These are phyloP conservation scores for Aspergillus viridinutans DNA, from an alignment of 2,329 filamentous ascomycete species.

Conservation along the genomic window DNA sequence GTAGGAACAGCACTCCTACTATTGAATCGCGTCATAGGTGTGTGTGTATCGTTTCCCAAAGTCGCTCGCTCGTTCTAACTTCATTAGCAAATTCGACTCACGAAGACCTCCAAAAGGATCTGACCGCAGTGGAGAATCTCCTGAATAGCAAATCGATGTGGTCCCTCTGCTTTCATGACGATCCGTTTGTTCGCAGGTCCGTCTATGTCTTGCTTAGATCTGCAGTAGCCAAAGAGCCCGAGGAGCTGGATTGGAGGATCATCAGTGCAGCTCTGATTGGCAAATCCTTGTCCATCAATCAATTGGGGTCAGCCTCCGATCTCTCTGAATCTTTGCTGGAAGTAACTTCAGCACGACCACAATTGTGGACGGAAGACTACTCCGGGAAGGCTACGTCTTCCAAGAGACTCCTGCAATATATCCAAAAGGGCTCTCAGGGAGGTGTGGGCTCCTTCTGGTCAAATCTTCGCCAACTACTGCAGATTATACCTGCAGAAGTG, in stretches of 20 bases:
- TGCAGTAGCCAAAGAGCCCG: conserved; percentile 46
- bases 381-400: conserved; percentile 53
- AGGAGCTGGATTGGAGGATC: conserved; percentile 57
- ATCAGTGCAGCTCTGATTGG: conserved; percentile 67
- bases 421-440: conserved; percentile 81
- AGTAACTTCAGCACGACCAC: conserved; percentile 62
- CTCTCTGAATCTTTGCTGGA: conserved; percentile 63
- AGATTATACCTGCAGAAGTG: conserved; percentile 51
- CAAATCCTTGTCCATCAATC: conserved; percentile 67
- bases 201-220: conserved; percentile 54
- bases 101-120: conserved; percentile 57
- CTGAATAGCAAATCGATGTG: conserved; percentile 61
- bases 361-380: conserved; percentile 69
- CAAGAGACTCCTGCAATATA: conserved; percentile 63
- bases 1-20: conserved; percentile 56
- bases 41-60: conserved; percentile 3
- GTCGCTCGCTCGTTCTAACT: conserved; percentile 9
- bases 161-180: conserved; percentile 54
- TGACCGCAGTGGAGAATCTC: conserved; percentile 60
- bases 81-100: conserved; percentile 29
- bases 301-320: conserved; percentile 69
- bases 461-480: conserved; percentile 60
- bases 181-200: conserved; percentile 55
- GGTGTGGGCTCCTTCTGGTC: conserved; percentile 70
- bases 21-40: conserved; percentile 52